Base-by-base conservation (phyloP, 2,329 filamentous ascomycete genomes). In the Alternaria sp. region DNA sequence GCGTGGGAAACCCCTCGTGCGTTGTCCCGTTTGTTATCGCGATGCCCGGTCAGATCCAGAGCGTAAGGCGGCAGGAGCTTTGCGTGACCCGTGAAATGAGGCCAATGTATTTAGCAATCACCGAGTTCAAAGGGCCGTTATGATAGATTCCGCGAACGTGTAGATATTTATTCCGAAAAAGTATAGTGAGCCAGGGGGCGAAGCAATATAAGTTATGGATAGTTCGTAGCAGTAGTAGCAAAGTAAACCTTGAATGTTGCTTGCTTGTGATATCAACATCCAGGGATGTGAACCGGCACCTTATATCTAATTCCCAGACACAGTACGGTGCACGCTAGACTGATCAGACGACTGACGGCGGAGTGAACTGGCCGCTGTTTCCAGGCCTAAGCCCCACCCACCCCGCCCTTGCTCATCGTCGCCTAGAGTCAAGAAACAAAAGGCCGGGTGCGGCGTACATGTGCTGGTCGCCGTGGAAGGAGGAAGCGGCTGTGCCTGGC, bases 401-500 rank as follows among this genome's bases (percentile, higher is more conserved):
- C 44, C 21, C 30, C 21, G 21, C 44, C 9, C 30, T 45, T 28
- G 43, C 51, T 56, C 12, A 11, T 23, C 9, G 50, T 56, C n/a
- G 23, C 30, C 49, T 53, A 53, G 20, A 53, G 49, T 55, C 26
- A 26, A 56, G 44, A 60, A 49, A 44, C 30, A 50, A 41, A 33
- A 28, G 44, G 37, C 51, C 23, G 44, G 20, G 51, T 55, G 58
- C 43, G 44, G 51, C 44, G 51, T 54, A 44, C 49, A 44, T 55
- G 57, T 44, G 37, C 30, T 46, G 20, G 57, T 46, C 53, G 53
- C 58, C 26, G 33, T 44, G 33, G 18, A 45, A 26, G 21, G 41
- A 43, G 20, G 15, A 23, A 28, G 55, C 60, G 47, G 60, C 47
- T 51, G 60, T 60, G 46, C 55, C 60, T 62, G 53, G 53, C 45